phyloP scores from a whole-genome alignment of 192 early-diverging fungal genomes.

The Glomus cerebriforme region DNA sequence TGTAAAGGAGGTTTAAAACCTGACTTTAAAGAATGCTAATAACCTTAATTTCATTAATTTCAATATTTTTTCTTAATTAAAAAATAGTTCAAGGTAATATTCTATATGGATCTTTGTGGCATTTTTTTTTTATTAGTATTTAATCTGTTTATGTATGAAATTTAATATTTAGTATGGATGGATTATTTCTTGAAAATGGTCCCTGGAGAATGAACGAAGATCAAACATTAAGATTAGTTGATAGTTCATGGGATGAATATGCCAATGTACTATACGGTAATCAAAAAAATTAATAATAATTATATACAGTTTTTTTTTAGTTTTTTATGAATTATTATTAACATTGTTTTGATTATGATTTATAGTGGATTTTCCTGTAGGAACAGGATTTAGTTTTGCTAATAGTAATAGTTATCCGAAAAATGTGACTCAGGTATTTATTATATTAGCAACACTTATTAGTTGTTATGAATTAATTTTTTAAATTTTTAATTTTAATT shows the following conservation, averaged over 20 bases:
- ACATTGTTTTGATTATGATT: background rate
- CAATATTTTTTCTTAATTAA: background rate
- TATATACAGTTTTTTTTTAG: too few species aligned
- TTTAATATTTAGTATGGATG: conserved; percentile 55
- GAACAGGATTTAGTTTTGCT: conserved; percentile 62
- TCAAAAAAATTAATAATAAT: too few species aligned
- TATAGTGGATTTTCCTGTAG: conserved; percentile 66
- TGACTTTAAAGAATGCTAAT: too few species aligned
- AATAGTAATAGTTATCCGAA: conserved; percentile 37
- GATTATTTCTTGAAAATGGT: conserved; percentile 63
- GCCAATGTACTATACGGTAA: conserved; percentile 62
- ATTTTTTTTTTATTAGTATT: background rate
- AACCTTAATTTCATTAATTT: too few species aligned
- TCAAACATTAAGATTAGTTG: conserved; percentile 41
- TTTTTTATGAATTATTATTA: background rate
- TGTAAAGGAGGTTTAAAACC: too few species aligned
- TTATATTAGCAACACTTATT: conserved; percentile 10
- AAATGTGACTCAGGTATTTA: conserved; percentile 52
- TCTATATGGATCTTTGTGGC: too few species aligned
- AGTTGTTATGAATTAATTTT: background rate
- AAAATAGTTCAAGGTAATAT: conserved; percentile 10
- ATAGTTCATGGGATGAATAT: conserved; percentile 59
- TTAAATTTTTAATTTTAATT: conserved; percentile 34
- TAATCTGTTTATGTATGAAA: too few species aligned
- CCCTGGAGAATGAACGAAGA: conserved; percentile 52